Evolutionary conservation across 345 rosid species (phyloP), one percentile per base, ranked within the genome.

Genomic region (Acer campestre): DNA sequence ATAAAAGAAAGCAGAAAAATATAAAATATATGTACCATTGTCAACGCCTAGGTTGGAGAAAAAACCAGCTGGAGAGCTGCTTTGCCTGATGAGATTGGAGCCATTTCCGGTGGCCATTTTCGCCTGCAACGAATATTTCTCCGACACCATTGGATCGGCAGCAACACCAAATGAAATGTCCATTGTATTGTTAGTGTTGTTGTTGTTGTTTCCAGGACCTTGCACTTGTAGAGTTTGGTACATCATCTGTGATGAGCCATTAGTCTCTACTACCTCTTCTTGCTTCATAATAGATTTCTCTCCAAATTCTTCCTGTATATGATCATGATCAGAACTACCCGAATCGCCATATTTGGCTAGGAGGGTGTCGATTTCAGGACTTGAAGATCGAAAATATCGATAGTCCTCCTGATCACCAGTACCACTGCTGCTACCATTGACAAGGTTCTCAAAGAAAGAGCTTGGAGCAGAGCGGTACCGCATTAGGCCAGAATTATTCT

Each of bases 11-110:
- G 25, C 48, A 59, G 3, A 68, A 59, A 61, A 17, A 7, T 9
- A 46, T 9, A 46, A 9, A 9, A 46, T 46, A 46, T 16, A 20
- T 3, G 49, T 82, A 90, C 94, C 94, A 71, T 83, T 84, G 70
- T 84, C 89, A 46, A 83, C 79, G 79, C 75, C 79, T 17, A 77
- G 71, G 65, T 77, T 81, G 77, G 89, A 85, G 83, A 85, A 83
- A 76, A 88, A 29, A 71, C 83, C 89, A 75, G 93, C 84, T 11
- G 93, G 89, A 42, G 91, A 86, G 80, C 90, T 88, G 84, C 58
- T 77, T 68, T 85, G 91, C 84, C 90, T 70, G 14, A 67, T 61
- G 44, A 86, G 89, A 87, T 79, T 80, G 68, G 88, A 84, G 78
- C 76, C 80, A 79, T 80, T 80, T 46, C 65, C 59, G 11, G 74